These are phyloP conservation scores for Kickxella alabastrina DNA, from an alignment of 192 early-diverging fungal species.

Conservation along the genomic window DNA sequence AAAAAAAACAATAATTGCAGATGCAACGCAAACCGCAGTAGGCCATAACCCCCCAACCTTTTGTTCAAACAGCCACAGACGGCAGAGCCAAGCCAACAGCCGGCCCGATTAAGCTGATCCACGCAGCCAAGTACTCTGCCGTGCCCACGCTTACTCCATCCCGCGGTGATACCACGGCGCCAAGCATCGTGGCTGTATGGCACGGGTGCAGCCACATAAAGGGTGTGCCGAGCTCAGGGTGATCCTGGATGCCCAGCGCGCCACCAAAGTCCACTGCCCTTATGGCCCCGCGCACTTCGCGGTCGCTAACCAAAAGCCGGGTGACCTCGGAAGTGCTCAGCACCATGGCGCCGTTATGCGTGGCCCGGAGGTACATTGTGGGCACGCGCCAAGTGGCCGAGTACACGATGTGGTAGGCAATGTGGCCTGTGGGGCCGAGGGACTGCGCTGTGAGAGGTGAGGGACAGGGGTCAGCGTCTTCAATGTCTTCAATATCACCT, in stretches of 20 bases:
- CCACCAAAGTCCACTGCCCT: constrained; percentile 47
- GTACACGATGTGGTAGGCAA: constrained; percentile 40
- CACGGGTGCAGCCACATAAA: constrained; percentile 47
- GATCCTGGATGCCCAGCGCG: constrained; percentile 44
- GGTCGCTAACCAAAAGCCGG: constrained; percentile 17
- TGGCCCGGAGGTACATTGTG: constrained; percentile 26
- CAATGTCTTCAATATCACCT: constrained; percentile 1
- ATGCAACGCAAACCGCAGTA: too few relatives aligned
- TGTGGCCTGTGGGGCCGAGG: background rate
- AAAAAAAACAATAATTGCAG: too few relatives aligned
- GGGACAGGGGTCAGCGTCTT: constrained; percentile 16
- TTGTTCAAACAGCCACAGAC: too few relatives aligned
- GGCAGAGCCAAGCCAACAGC: constrained; percentile 40
- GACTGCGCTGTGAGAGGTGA: background rate
- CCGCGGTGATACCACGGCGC: constrained; percentile 8
- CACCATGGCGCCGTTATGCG: background rate
- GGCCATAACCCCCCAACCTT: too few relatives aligned
- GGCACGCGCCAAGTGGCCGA: constrained; percentile 43
- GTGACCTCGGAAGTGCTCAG: constrained; percentile 8
- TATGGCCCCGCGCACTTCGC: constrained; percentile 18
- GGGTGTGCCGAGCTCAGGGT: constrained; percentile 31
- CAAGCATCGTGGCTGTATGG: constrained; percentile 41
- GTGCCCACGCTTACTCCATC: constrained; percentile 3
- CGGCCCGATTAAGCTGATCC: constrained; percentile 32
- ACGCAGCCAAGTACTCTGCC: constrained; percentile 28